phyloP scores from a whole-genome alignment of 495 filamentous ascomycete species.

The Daldinia loculata region DNA sequence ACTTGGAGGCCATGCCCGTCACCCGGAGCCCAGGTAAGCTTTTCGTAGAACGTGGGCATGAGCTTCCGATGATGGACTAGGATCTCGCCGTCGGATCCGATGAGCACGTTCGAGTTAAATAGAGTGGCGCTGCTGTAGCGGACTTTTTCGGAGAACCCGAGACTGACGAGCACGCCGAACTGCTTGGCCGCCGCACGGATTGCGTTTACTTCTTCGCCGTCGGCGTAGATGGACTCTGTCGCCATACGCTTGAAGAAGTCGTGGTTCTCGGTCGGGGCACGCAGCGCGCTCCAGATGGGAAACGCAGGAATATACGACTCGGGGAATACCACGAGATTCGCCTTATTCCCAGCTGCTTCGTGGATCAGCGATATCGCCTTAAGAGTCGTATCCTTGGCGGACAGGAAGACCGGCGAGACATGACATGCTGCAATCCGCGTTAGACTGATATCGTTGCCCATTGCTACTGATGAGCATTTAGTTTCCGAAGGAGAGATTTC shows the following conservation, averaged over 20 bases:
- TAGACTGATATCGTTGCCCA: slow-evolving; percentile 10
- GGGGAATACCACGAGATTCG: slow-evolving; percentile 57
- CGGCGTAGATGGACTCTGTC: slow-evolving; percentile 45
- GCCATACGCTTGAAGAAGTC: slow-evolving; percentile 45
- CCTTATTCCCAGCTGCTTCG: slow-evolving; percentile 48
- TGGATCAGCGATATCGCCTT: slow-evolving; percentile 53
- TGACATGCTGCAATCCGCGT: slow-evolving; percentile 48
- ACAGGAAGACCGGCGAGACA: slow-evolving; percentile 50
- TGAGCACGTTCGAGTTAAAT: slow-evolving; percentile 51
- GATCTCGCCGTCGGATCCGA: slow-evolving; percentile 44
- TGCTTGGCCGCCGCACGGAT: slow-evolving; percentile 41
- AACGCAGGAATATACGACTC: slow-evolving; percentile 55
- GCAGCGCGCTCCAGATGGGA: slow-evolving; percentile 49
- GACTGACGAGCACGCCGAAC: slow-evolving; percentile 42
- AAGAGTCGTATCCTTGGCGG: slow-evolving; percentile 45
- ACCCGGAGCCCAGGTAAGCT: slow-evolving; percentile 49
- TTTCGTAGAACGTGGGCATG: slow-evolving; percentile 53
- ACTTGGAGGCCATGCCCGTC: slow-evolving; percentile 49
- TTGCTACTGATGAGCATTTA: slow-evolving; percentile 1
- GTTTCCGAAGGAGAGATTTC: neutral
- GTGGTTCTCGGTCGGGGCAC: slow-evolving; percentile 48
- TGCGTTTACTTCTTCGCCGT: slow-evolving; percentile 48
- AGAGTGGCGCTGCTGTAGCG: slow-evolving; percentile 47
- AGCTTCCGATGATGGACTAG: slow-evolving; percentile 52
- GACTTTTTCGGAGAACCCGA: slow-evolving; percentile 49